Evolutionary conservation across 331 rosid genomes (phyloP).

Genomic region (Saraca asoca): DNA sequence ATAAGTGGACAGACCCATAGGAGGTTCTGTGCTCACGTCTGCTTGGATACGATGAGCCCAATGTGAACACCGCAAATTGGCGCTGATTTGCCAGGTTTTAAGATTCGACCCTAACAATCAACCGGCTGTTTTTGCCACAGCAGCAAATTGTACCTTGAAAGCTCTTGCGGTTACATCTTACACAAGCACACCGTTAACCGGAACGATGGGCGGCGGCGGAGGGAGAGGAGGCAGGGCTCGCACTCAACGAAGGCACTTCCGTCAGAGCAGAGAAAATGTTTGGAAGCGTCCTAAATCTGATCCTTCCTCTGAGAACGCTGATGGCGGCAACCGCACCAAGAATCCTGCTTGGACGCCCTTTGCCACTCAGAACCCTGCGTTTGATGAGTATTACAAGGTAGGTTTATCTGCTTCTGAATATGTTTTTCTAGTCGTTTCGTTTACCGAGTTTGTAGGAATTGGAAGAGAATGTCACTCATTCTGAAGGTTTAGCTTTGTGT

Average conservation of each 20-base stretch:
- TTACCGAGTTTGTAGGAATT: neutral
- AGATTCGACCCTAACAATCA: too few relatives aligned
- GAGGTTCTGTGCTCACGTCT: too few relatives aligned
- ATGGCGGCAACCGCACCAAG: conserved; percentile 6
- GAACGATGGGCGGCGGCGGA: conserved; percentile 57
- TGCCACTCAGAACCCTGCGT: conserved; percentile 61
- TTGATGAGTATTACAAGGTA: conserved; percentile 80
- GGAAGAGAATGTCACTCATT: neutral
- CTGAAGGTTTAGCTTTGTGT: conserved; percentile 2
- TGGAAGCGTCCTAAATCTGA: conserved; percentile 89
- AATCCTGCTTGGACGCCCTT: conserved; percentile 72
- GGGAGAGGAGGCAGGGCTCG: conserved; percentile 65
- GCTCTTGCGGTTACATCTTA: neutral
- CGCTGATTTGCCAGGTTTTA: too few relatives aligned
- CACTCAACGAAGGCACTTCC: conserved; percentile 85
- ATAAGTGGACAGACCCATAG: too few relatives aligned
- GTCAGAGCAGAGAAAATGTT: conserved; percentile 80
- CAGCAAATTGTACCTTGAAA: too few relatives aligned
- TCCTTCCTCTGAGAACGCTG: conserved; percentile 39
- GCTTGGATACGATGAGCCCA: too few relatives aligned
- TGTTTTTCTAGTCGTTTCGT: too few relatives aligned
- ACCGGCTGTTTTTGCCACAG: too few relatives aligned
- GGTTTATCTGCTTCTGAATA: neutral
- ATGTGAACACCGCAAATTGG: too few relatives aligned
- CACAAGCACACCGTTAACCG: neutral